Evolutionary conservation across 2,329 filamentous ascomycete species (phyloP), one percentile per base, ranked within the genome.

Genomic region (Aspergillus sp.): DNA sequence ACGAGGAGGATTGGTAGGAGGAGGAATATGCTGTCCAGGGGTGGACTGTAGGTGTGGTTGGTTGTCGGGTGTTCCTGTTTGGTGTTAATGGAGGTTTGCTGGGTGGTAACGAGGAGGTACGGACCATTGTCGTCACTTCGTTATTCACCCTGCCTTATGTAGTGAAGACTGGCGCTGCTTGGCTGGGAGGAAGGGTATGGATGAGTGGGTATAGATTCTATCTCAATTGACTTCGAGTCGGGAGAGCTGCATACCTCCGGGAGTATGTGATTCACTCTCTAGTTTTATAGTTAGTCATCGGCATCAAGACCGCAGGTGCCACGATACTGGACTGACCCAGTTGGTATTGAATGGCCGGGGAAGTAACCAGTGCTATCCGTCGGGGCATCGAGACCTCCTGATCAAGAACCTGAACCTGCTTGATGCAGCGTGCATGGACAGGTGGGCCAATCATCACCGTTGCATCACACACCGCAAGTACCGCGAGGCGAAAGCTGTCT

Each of bases 1-100:
- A 79, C 70, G 64, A 84, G 80, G 43, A 64, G 25, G 41, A 68
- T 39, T 36, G 58, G 25, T 51, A 65, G 25, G 55, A 63, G 48
- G 55, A 45, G 41, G 9, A 39, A 21, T 3, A 39, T 53, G 36
- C 30, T 41, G 21, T 38, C 19, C 10, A 45, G 39, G 15, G 38
- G 23, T 32, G 52, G 30, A 41, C 38, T 38, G 53, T 23, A 43
- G 12, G 48, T 32, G 8, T 36, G 17, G 45, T n/a, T 50, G 50
- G 23, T 54, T 32, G 36, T 17, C 12, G 32, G 30, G 17, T 45
- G 4, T 36, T 36, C 32, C 32, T 36, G 32, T 52, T n/a, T 39
- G 25, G 21, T 51, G 15, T 15, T 25, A n/a, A 12, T 25, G 10
- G 50, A 13, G 13, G 28, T 17, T 49, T 21, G 13, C 7, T 10